A percentile compares a stretch with the other conserved stretches of the same genome.
phyloP scores from a whole-genome alignment of 75 land plant genomes.

The Cunninghamia lanceolata region DNA sequence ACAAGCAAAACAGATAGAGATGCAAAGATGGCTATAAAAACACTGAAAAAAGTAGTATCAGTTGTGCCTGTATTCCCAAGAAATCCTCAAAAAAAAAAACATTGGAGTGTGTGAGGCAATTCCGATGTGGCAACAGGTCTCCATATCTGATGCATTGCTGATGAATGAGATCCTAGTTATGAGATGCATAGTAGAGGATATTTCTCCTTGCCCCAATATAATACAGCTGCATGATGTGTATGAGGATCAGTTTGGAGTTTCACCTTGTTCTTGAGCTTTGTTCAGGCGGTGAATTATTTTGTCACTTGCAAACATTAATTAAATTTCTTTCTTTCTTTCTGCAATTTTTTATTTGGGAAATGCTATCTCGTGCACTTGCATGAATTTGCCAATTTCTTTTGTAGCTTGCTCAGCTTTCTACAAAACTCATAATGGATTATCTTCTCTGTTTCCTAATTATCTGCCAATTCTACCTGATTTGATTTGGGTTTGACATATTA shows the following conservation, averaged over 20 bases:
- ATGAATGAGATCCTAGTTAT: conserved; percentile 70
- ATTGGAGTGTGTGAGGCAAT: not conserved
- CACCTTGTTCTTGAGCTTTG: conserved; percentile 71
- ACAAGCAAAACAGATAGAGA: conserved; percentile 21
- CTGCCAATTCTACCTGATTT: not conserved
- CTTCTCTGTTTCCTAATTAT: not conserved
- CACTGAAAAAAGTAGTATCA: conserved; percentile 35
- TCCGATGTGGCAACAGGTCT: conserved; percentile 24
- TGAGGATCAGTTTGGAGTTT: conserved; percentile 54
- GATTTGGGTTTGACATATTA: not conserved
- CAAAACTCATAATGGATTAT: not conserved
- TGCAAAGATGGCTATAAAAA: conserved; percentile 57
- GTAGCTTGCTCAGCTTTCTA: not conserved
- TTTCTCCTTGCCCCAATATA: conserved; percentile 60
- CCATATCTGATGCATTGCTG: conserved; percentile 60
- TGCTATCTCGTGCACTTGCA: too few relatives aligned
- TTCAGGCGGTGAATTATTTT: conserved; percentile 57
- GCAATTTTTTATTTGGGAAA: too few relatives aligned
- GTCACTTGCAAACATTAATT: too few relatives aligned
- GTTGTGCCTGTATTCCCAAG: conserved; percentile 11
- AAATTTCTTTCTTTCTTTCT: too few relatives aligned
- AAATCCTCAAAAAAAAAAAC: not conserved
- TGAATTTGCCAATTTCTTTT: too few relatives aligned
- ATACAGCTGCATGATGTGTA: conserved; percentile 61
- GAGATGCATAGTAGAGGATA: conserved; percentile 49